Base-by-base conservation (phyloP, 306 rosid species). In the Fagus crenata region DNA sequence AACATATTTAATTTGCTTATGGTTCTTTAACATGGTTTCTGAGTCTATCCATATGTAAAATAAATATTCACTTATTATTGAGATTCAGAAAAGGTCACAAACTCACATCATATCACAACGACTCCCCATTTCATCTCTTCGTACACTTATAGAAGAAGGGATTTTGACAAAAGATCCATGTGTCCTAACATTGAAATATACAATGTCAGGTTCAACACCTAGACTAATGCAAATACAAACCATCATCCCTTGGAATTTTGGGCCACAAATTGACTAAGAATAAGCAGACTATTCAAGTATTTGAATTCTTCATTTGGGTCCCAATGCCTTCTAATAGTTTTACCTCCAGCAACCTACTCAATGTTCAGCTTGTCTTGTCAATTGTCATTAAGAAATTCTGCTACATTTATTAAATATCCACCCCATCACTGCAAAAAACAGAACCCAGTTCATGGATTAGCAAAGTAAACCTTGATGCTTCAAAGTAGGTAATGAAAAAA, bases 371-470 rank as follows among this genome's bases (percentile, higher is more conserved):
- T 59, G 33, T 15, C 68, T 65, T n/a, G 33, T 5, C 35, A 59
- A 31, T 67, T 49, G 11, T 7, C n/a, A 39, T 17, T 53, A 15
- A 53, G 56, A 54, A 22, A 31, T 17, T 69, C 58, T n/a, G 67
- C 37, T 17, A 0, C 5, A 43, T 54, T 7, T 37, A 2, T 53
- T 28, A 11, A 12, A 4, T 9, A 69, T 43, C 31, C 43, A 17
- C 17, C 36, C 33, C 76, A 58, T 77, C 71, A 58, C 81, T 77
- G 81, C n/a, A 56, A 58, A 58, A 42, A 28, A 14, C 9, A 33
- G 5, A 69, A 35, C 32, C 4, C 60, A 1, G 39, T 17, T 56
- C 5, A 9, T 5, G 17, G 13, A 18, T 54, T 43, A 18, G n/a
- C 40, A 65, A 51, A 28, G 31, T 4, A 61, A 39, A 17, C 43